Evolutionary conservation across 331 rosid genomes (phyloP).

Genomic region (Spiraea crenata): DNA sequence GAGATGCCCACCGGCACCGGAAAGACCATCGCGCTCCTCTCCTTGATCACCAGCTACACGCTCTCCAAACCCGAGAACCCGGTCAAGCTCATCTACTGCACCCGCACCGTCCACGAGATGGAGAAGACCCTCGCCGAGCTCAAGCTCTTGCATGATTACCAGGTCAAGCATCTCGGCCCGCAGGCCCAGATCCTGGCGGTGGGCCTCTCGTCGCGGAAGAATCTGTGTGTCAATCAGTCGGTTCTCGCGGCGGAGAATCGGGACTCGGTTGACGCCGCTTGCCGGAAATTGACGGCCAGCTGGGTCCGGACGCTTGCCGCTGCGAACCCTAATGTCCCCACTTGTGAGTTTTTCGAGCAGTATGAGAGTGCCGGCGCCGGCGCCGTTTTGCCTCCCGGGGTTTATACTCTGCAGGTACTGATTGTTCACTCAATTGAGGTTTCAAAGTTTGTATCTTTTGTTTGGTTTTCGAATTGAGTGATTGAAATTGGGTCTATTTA

Average conservation of each 20-base stretch:
- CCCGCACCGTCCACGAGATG: constrained; percentile 95
- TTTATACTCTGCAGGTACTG: constrained; percentile 79
- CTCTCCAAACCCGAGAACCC: constrained; percentile 72
- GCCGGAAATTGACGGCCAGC: constrained; percentile 79
- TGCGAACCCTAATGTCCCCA: constrained; percentile 47
- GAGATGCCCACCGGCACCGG: constrained; percentile 98
- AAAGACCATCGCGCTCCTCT: constrained; percentile 78
- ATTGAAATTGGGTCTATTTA: neutral
- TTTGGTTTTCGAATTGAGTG: constrained; percentile 7
- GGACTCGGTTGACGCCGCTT: constrained; percentile 83
- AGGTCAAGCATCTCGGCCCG: constrained; percentile 55
- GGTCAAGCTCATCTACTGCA: constrained; percentile 79
- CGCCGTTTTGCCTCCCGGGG: constrained; percentile 77
- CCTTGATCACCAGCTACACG: constrained; percentile 74
- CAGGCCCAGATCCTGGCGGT: constrained; percentile 65
- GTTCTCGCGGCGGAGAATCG: constrained; percentile 67
- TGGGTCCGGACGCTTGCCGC: constrained; percentile 82
- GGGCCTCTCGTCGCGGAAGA: constrained; percentile 77
- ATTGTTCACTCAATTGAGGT: neutral
- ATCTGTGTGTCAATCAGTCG: constrained; percentile 56
- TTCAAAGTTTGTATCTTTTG: neutral
- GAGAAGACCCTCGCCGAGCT: constrained; percentile 92
- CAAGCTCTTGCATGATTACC: constrained; percentile 64
- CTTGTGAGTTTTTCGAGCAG: constrained; percentile 76
- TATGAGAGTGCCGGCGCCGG: constrained; percentile 65